Conservation (phyloP, 805 yeast genomes). For the Teunomyces lycoperdinae region DNA sequence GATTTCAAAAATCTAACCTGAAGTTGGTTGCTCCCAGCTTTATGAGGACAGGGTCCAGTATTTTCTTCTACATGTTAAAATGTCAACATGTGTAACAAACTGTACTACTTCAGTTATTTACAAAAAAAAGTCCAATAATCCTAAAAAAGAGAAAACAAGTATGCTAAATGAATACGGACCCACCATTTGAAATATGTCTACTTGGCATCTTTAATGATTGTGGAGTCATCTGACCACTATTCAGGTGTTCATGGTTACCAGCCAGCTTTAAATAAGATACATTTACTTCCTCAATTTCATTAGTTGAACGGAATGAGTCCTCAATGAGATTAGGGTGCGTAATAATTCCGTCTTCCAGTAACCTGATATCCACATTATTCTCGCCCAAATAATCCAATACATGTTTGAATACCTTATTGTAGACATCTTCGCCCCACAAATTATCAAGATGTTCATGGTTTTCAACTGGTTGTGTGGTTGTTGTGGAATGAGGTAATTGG, state of each 20-base stretch:
- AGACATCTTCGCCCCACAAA: constrained; percentile 77
- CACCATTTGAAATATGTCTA: constrained; percentile 14
- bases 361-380: constrained; percentile 4
- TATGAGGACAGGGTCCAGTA: too few relatives aligned
- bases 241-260: neutral
- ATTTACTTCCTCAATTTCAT: neutral
- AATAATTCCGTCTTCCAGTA: neutral
- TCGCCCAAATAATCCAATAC: constrained; percentile 21
- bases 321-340: neutral
- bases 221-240: neutral
- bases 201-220: neutral
- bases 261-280: constrained; percentile 4
- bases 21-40: too few relatives aligned
- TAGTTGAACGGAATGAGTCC: neutral
- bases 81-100: too few relatives aligned
- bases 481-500: constrained; percentile 57
- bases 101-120: too few relatives aligned
- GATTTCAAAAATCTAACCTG: too few relatives aligned
- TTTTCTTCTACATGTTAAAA: too few relatives aligned
- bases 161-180: constrained; percentile 11
- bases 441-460: constrained; percentile 89
- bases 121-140: too few relatives aligned
- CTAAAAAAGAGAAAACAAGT: too few relatives aligned
- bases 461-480: constrained; percentile 54
- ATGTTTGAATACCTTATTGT: constrained; percentile 29